A percentile compares a stretch with the other conserved stretches of the same genome.
Evolutionary conservation across 768 basidiomycete genomes (phyloP).

Genomic region (Leccinum ochraceum): DNA sequence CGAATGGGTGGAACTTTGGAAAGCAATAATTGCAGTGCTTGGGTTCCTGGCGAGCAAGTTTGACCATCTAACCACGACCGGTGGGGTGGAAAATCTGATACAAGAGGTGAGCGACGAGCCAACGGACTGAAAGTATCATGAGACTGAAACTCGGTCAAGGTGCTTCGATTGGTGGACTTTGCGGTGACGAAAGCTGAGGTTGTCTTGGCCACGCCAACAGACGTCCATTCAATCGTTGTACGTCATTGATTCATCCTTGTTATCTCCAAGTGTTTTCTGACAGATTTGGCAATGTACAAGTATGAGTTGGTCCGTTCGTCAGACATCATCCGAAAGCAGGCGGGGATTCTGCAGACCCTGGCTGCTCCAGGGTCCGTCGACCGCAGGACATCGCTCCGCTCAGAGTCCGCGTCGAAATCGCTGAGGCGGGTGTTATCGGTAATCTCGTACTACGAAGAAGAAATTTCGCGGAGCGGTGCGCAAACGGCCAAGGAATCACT

Average conservation of each 20-base stretch:
- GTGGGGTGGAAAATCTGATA: slow-evolving; percentile 52
- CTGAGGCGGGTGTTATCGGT: slow-evolving; percentile 45
- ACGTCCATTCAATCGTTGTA: slow-evolving; percentile 64
- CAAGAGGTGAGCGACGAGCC: slow-evolving; percentile 47
- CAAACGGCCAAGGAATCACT: slow-evolving; percentile 44
- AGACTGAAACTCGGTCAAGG: slow-evolving; percentile 34
- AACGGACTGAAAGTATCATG: background rate
- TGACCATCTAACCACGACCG: slow-evolving; percentile 51
- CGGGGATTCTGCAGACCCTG: slow-evolving; percentile 43
- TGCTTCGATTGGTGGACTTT: slow-evolving; percentile 53
- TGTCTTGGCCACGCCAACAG: slow-evolving; percentile 53
- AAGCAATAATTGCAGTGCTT: slow-evolving; percentile 52
- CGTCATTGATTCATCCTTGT: slow-evolving; percentile 25
- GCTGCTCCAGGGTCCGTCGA: slow-evolving; percentile 30
- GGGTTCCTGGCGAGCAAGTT: slow-evolving; percentile 57
- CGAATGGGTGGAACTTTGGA: slow-evolving; percentile 68
- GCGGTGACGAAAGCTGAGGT: slow-evolving; percentile 52
- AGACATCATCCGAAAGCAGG: slow-evolving; percentile 48
- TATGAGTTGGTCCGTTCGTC: slow-evolving; percentile 68
- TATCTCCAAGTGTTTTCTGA: slow-evolving; percentile 4
- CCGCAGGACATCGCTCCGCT: slow-evolving; percentile 27
- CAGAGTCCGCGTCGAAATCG: slow-evolving; percentile 39
- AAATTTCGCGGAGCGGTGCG: slow-evolving; percentile 44
- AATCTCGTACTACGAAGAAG: slow-evolving; percentile 54
- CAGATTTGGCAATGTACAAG: slow-evolving; percentile 32